Percentiles rank a stretch among this genome's conserved stretches.
These are phyloP conservation scores for Paratinospora sagittata DNA, from an alignment of 164 flowering plant species.

Conservation along the genomic window DNA sequence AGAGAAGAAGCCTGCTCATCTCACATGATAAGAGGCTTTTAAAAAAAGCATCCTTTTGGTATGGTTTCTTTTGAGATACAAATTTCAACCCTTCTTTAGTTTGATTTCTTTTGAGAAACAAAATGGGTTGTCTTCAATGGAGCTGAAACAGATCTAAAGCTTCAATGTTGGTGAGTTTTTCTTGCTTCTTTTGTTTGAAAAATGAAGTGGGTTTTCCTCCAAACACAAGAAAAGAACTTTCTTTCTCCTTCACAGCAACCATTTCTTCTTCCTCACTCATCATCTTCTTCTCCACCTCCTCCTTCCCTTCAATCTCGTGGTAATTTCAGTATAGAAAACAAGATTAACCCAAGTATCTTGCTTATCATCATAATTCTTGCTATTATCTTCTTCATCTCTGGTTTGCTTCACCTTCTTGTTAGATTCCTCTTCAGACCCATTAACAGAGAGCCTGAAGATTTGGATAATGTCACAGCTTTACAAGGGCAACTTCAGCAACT, in stretches of 20 bases:
- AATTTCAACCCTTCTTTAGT: too few species aligned
- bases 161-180: slow-evolving; percentile 32
- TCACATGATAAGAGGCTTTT: slow-evolving; percentile 10
- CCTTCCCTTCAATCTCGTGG: slow-evolving; percentile 24
- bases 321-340: slow-evolving; percentile 35
- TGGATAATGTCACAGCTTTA: slow-evolving; percentile 57
- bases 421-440: slow-evolving; percentile 59
- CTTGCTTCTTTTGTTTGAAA: slow-evolving; percentile 12
- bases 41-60: slow-evolving; percentile 6
- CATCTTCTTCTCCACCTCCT: slow-evolving; percentile 27
- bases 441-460: slow-evolving; percentile 46
- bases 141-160: slow-evolving; percentile 24
- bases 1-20: not conserved
- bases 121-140: slow-evolving; percentile 8
- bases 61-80: slow-evolving; percentile 2
- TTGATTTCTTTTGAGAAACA: too few species aligned
- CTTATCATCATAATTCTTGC: slow-evolving; percentile 78
- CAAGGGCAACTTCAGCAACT: slow-evolving; percentile 95
- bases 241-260: slow-evolving; percentile 31
- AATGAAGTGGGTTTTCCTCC: slow-evolving; percentile 33
- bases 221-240: slow-evolving; percentile 18
- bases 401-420: slow-evolving; percentile 81
- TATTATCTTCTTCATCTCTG: slow-evolving; percentile 76
- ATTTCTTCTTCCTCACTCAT: slow-evolving; percentile 20
- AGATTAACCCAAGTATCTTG: slow-evolving; percentile 69